Evolutionary conservation across 495 filamentous ascomycete genomes (phyloP).

Genomic region (Penicillium mononematosum): DNA sequence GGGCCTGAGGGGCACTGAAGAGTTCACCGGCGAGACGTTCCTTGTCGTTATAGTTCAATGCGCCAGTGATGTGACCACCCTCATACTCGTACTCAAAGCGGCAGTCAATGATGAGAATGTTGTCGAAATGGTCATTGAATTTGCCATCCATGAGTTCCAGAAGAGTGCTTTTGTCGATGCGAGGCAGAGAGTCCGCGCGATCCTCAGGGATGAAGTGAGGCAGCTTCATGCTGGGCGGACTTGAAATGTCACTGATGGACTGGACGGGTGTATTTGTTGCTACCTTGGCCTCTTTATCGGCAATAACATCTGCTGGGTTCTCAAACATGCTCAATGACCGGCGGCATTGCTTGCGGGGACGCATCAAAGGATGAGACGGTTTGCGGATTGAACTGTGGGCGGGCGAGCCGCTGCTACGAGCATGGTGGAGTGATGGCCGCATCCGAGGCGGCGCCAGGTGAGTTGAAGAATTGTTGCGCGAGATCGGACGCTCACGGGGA

Average conservation of each 20-base stretch:
- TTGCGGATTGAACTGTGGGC: conserved; percentile 67
- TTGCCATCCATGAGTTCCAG: conserved; percentile 84
- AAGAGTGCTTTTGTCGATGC: conserved; percentile 77
- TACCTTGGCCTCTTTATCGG: conserved; percentile 58
- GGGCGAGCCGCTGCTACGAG: conserved; percentile 68
- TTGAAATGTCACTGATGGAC: conserved; percentile 75
- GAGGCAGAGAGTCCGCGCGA: conserved; percentile 77
- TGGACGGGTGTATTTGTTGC: conserved; percentile 57
- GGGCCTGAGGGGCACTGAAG: conserved; percentile 64
- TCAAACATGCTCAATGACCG: conserved; percentile 98
- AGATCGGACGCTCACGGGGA: conserved; percentile 57
- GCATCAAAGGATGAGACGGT: conserved; percentile 65
- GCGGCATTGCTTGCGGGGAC: conserved; percentile 83
- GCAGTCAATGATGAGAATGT: conserved; percentile 87
- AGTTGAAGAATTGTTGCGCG: conserved; percentile 34
- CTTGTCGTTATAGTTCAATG: conserved; percentile 95
- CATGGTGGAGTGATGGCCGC: conserved; percentile 60
- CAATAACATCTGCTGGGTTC: conserved; percentile 80
- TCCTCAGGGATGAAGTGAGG: conserved; percentile 84
- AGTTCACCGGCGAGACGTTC: conserved; percentile 76
- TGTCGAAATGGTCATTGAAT: conserved; percentile 68
- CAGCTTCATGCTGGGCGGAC: conserved; percentile 65
- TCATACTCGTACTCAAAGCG: conserved; percentile 99
- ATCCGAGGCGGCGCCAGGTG: conserved; percentile 50
- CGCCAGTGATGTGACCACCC: conserved; percentile 89